Base-by-base conservation (phyloP, 129 eudicot species). In the Solidago caesia region DNA sequence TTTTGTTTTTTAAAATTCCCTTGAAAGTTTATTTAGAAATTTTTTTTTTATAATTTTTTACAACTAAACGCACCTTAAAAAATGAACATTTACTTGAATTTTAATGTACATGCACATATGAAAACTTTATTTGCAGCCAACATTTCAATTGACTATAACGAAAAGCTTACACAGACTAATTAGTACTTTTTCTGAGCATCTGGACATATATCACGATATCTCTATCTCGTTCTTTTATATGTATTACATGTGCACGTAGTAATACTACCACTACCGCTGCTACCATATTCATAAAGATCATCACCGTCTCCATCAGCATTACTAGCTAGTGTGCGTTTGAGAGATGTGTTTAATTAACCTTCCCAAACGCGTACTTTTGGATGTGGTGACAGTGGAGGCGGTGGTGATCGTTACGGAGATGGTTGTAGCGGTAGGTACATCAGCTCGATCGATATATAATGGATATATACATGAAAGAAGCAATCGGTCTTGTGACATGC, bases 321-420 rank as follows among this genome's bases (percentile, higher is more conserved):
- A 61, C 16, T 27, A 61, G 11, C 39, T 61, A 53, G 59, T 53
- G 15, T 53, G 59, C n/a, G 57, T 51, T 51, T n/a, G 14, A 12
- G 14, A 51, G 57, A 51, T 51, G 57, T 9, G 57, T 51, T 10
- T 41, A 15, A 4, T 16, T 64, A 5, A 3, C 12, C 13, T 68
- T 49, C 43, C 66, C 64, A 77, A 27, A 51, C 41, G 53, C 10
- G 12, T 14, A 44, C 48, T 45, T 43, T 57, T 76, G 74, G 57
- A 69, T 63, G 15, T 15, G 52, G n/a, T 65, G 44, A 42, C 68
- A 27, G 27, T 47, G 68, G 74, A 64, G 82, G 82, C 82, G 74
- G 82, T 65, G 78, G 78, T 79, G 82, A 79, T 72, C 78, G 78
- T 79, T 79, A 79, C 8, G 72, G 60, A 72, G 74, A 72, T 79